phyloP scores from a whole-genome alignment of 169 alveolate genomes.

The Plasmodium knowlesi region DNA sequence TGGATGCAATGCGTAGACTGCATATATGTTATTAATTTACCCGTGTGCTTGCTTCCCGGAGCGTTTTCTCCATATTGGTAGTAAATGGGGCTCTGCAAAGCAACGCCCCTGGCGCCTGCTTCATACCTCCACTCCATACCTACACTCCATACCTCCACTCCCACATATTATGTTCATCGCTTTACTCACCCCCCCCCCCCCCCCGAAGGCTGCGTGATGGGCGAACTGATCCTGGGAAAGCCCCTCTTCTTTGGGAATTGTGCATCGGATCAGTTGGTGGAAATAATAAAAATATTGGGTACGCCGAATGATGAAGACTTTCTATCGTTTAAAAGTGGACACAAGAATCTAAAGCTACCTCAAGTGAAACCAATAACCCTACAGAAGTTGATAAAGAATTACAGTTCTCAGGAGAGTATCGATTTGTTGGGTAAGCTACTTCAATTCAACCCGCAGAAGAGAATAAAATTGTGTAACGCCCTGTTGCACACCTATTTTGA shows the following conservation, averaged over 20 bases:
- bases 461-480: slow-evolving; percentile 52
- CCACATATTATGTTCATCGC: slow-evolving; percentile 25
- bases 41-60: no score
- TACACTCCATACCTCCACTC: background rate
- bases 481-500: slow-evolving; percentile 53
- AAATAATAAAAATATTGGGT: slow-evolving; percentile 94
- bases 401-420: slow-evolving; percentile 44
- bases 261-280: slow-evolving; percentile 96
- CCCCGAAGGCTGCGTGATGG: slow-evolving; percentile 95
- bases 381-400: slow-evolving; percentile 22
- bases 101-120: no score
- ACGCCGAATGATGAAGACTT: slow-evolving; percentile 92
- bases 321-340: slow-evolving; percentile 44
- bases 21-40: no score
- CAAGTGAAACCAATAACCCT: slow-evolving; percentile 59
- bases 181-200: slow-evolving; percentile 79
- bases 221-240: slow-evolving; percentile 94
- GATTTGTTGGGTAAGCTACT: slow-evolving; percentile 28
- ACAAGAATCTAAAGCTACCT: slow-evolving; percentile 55
- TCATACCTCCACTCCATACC: no score
- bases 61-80: no score
- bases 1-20: no score
- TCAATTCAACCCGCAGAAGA: slow-evolving; percentile 54
- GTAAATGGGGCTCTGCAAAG: no score
- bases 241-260: slow-evolving; percentile 98